These are phyloP conservation scores for Candida sanyaensis DNA, from an alignment of 1,139 yeast genomes.

Conservation along the genomic window DNA sequence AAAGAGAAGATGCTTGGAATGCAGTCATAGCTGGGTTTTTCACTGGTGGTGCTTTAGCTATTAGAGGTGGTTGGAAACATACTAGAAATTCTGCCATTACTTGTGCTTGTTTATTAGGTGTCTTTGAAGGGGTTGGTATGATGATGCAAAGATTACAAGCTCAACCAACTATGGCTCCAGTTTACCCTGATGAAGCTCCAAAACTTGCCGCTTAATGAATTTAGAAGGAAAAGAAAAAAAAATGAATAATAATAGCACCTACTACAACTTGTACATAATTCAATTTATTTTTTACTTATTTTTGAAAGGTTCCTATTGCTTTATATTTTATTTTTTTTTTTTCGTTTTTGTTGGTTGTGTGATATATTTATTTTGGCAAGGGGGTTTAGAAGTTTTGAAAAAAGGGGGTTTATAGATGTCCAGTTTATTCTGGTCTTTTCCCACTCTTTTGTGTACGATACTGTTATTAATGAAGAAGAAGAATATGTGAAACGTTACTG, in stretches of 20 bases:
- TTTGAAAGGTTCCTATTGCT: not conserved
- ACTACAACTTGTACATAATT: conserved; percentile 1
- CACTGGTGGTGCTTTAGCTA: conserved; percentile 97
- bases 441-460: not conserved
- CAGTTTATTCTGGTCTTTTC: not conserved
- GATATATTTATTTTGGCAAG: not conserved
- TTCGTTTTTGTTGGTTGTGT: too few relatives aligned
- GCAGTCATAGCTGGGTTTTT: conserved; percentile 98
- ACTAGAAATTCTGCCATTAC: conserved; percentile 96
- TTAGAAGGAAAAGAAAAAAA: not conserved
- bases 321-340: not conserved
- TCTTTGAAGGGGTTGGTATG: conserved; percentile 97
- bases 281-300: not conserved
- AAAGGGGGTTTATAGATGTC: conserved; percentile 1
- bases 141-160: conserved; percentile 93
- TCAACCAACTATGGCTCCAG: conserved; percentile 81
- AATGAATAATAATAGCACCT: not conserved
- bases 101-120: conserved; percentile 95
- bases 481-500: not conserved
- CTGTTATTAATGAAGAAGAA: conserved; percentile 1
- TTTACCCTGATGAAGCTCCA: conserved; percentile 61
- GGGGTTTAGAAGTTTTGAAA: not conserved
- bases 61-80: conserved; percentile 98
- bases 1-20: conserved; percentile 98
- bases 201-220: conserved; percentile 47